Evolutionary conservation across 495 filamentous ascomycete species (phyloP).

Genomic region (Neohortaea acidophila): DNA sequence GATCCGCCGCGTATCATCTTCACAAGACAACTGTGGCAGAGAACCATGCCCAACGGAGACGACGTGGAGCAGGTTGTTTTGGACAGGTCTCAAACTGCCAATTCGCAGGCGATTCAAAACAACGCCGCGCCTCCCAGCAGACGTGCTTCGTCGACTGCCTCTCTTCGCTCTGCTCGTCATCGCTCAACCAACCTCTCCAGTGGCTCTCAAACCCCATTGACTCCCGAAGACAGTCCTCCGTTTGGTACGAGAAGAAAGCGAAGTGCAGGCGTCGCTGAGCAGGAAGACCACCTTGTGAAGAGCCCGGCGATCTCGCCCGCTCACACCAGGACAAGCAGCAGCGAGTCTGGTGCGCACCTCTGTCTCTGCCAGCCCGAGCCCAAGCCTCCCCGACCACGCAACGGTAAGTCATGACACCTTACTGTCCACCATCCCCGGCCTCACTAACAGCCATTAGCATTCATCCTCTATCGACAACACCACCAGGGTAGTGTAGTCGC

Average conservation of each 20-base stretch:
- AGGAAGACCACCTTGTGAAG: constrained; percentile 13
- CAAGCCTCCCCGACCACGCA: constrained; percentile 85
- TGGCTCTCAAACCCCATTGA: constrained; percentile 16
- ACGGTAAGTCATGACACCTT: constrained; percentile 47
- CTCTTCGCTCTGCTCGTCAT: constrained; percentile 6
- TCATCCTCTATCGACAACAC: constrained; percentile 94
- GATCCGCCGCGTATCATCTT: constrained; percentile 14
- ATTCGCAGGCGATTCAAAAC: constrained; percentile 2
- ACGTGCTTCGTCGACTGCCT: constrained; percentile 10
- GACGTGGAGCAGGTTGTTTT: constrained; percentile 7
- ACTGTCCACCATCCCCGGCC: not conserved
- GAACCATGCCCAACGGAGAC: constrained; percentile 15
- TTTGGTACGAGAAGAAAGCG: constrained; percentile 19
- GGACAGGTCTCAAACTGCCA: constrained; percentile 12
- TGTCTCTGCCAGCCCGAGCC: constrained; percentile 89
- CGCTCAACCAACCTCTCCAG: constrained; percentile 8
- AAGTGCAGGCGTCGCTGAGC: constrained; percentile 13
- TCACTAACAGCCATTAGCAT: constrained; percentile 44
- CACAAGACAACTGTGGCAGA: constrained; percentile 18
- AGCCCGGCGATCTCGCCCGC: constrained; percentile 8
- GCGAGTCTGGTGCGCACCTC: constrained; percentile 33
- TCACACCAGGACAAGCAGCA: constrained; percentile 19
- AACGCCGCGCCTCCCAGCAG: not conserved
- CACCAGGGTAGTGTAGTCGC: constrained; percentile 69
- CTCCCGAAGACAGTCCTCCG: constrained; percentile 16